Evolutionary conservation across 2,329 filamentous ascomycete species (phyloP), one percentile per base, ranked within the genome.

Genomic region (Pyrenophora seminiperda): DNA sequence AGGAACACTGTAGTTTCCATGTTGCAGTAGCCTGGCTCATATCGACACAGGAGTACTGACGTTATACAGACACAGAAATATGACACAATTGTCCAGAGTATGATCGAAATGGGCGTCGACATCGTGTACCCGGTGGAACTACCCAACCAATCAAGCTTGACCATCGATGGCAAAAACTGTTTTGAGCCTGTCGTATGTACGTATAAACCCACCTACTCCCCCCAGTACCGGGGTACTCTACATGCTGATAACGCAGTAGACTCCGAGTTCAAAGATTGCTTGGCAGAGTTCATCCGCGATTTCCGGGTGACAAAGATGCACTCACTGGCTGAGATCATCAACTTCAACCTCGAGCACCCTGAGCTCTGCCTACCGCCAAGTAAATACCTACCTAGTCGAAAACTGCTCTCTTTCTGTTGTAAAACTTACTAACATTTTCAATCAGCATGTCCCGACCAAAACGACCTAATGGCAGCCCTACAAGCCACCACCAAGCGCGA

Each of bases 121-220:
- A 58, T 72, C 7, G 65, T 69, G 7, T 72, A 72, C 48, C 68
- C 70, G 1, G 65, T 73, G 5, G 67, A 72, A 39, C 41, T 70
- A 10, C 60, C 66, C 24, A 62, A 58, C 15, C 70, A 69, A 39
- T 56, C 62, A 18, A 63, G 56, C 20, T 55, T 73, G 33, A 69
- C 65, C 31, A 46, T 68, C 13, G 62, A 67, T 30, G 67, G 64
- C 19, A 63, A 62, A 46, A 71, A 71, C 34, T 63, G 65, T 51
- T 73, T 72, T 43, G 70, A 73, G 54, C 66, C 68, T 34, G 65
- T 73, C 30, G 68, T 71, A 33, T 72, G 68, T 72, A 57, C 58
- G 69, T 62, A 18, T 27, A 11, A 11, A 32, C 14, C 15, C 24
- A 3, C n/a, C n/a, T 13, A 9, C 9, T 13, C 13, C 13, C 13